Evolutionary conservation across 192 early-diverging fungal species (phyloP).

Genomic region (Rhizophagus clarus): DNA sequence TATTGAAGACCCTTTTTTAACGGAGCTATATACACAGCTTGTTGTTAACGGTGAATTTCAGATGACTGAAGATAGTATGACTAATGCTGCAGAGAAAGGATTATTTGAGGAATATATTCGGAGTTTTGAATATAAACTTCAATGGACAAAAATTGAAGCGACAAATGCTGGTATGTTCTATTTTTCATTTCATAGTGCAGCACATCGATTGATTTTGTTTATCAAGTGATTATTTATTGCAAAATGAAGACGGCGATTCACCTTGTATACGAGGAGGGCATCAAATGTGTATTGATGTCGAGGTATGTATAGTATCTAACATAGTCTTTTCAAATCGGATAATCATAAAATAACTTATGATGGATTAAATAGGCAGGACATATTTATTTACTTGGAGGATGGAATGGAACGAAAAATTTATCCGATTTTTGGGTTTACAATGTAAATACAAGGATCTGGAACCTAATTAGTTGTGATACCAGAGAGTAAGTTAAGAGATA

Average conservation of each 20-base stretch:
- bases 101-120: slow-evolving; percentile 76
- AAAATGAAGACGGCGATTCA: slow-evolving; percentile 34
- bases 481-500: slow-evolving; percentile 47
- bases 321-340: neutral
- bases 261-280: slow-evolving; percentile 88
- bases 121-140: slow-evolving; percentile 68
- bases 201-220: neutral
- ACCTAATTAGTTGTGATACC: slow-evolving; percentile 76
- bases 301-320: slow-evolving; percentile 27
- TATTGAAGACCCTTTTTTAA: slow-evolving; percentile 83
- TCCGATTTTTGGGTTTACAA: slow-evolving; percentile 89
- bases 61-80: slow-evolving; percentile 71
- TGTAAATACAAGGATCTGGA: slow-evolving; percentile 67
- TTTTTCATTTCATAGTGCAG: slow-evolving; percentile 13
- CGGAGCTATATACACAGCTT: slow-evolving; percentile 69
- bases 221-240: neutral
- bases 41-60: slow-evolving; percentile 75
- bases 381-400: slow-evolving; percentile 93
- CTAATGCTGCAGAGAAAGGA: slow-evolving; percentile 58
- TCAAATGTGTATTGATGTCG: slow-evolving; percentile 93
- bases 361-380: slow-evolving; percentile 40
- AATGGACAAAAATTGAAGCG: slow-evolving; percentile 61
- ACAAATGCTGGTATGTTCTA: slow-evolving; percentile 41
- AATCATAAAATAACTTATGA: neutral
- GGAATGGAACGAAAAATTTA: slow-evolving; percentile 87